Evolutionary conservation across 2,329 filamentous ascomycete species (phyloP), one percentile per base, ranked within the genome.

Genomic region (Diplodia corticola): DNA sequence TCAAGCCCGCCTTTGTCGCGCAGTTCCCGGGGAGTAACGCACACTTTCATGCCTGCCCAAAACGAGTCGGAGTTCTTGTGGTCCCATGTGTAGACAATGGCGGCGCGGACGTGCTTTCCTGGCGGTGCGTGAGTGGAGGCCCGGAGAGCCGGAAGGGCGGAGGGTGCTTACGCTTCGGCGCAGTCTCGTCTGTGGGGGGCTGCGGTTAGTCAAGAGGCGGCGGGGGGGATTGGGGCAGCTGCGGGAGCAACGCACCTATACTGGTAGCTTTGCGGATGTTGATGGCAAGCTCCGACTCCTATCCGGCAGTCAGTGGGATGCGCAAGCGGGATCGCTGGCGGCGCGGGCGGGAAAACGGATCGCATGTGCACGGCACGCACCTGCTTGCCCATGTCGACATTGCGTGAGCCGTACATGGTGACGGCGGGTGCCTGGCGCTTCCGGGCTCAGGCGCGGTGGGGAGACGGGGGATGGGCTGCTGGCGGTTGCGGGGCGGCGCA

Each of bases 41-140:
- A 96, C 90, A 98, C 93, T 88, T 99, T 99, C 86, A 99, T 96
- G 77, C 93, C 94, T 66, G 92, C 88, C 95, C 95, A 99, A 79
- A 99, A 99, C 76, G 93, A 92, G 76, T 88, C 85, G 49, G 93
- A 96, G 70, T 91, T 96, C 82, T 96, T 96, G 83, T 99, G 93
- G 80, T 99, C 95, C 95, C 95, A 99, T 67, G 94, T 98, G 80
- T 98, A 98, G 53, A 99, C 94, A 74, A 99, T 99, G 77, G 92
- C 96, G 79, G 91, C 93, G 76, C 95, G 91, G 67, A 99, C 95
- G 91, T 99, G 95, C 82, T 99, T 99, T 68, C 86, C 86, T 86
- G 74, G 44, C 51, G 57, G 40, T 33, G 64, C 30, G 70, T 81
- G 67, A 81, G 77, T 70, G 70, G 26, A 20, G 70, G 71, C 55